Percentiles rank a stretch among this genome's conserved stretches.
These are phyloP conservation scores for Fusarium kyushuense DNA, from an alignment of 2,329 filamentous ascomycete genomes.

Conservation along the genomic window DNA sequence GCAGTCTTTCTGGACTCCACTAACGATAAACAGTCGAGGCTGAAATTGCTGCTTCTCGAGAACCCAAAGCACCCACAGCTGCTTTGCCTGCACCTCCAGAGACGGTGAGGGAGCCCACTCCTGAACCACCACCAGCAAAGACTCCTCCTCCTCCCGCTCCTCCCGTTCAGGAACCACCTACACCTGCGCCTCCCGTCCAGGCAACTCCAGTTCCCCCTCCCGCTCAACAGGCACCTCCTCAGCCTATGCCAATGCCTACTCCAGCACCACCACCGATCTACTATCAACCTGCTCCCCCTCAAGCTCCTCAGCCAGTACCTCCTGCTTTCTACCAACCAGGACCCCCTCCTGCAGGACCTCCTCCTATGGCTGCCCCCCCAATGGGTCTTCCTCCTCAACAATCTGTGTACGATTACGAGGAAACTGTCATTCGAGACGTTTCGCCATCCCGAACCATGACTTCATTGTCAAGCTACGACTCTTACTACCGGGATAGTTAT, in stretches of 20 bases:
- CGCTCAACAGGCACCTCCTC: constrained; percentile 45
- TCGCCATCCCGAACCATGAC: constrained; percentile 61
- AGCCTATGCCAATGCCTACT: constrained; percentile 13
- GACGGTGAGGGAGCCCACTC: constrained; percentile 50
- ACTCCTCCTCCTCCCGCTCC: constrained; percentile 43
- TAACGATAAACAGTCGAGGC: constrained; percentile 29
- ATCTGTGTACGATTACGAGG: constrained; percentile 57
- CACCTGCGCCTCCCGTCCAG: constrained; percentile 51
- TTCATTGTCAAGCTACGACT: constrained; percentile 52
- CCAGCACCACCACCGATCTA: neutral
- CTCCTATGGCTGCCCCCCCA: constrained; percentile 48
- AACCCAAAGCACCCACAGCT: constrained; percentile 37
- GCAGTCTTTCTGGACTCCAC: neutral
- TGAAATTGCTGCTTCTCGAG: constrained; percentile 32
- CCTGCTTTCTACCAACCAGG: constrained; percentile 13
- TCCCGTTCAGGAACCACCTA: constrained; percentile 25
- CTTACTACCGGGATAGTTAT: constrained; percentile 47
- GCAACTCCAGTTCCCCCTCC: constrained; percentile 53
- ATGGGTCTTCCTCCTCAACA: constrained; percentile 49
- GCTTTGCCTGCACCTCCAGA: constrained; percentile 51
- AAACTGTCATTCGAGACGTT: constrained; percentile 61
- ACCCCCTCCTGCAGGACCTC: constrained; percentile 16
- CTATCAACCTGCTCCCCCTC: constrained; percentile 24
- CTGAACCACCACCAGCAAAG: constrained; percentile 51
- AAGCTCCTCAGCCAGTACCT: constrained; percentile 25